Evolutionary conservation across 306 rosid genomes (phyloP).

Genomic region (Cyclanthera cordifolia): DNA sequence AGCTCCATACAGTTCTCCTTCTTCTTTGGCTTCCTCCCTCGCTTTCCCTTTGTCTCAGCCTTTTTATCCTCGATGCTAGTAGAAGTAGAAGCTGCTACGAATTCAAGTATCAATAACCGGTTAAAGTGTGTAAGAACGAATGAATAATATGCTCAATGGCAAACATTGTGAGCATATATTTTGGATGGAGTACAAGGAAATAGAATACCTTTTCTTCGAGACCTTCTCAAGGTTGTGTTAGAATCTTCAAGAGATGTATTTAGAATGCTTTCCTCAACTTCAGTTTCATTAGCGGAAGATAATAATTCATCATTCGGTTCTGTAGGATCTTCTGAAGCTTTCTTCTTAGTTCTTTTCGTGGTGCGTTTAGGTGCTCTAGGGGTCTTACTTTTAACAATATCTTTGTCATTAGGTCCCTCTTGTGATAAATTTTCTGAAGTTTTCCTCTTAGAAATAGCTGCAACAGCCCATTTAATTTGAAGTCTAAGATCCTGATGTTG

Average conservation of each 20-base stretch:
- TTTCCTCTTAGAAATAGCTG: slow-evolving; percentile 55
- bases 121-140: slow-evolving; percentile 10
- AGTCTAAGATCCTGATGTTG: slow-evolving; percentile 37
- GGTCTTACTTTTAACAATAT: slow-evolving; percentile 41
- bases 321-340: slow-evolving; percentile 23
- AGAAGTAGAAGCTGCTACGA: slow-evolving; percentile 41
- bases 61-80: slow-evolving; percentile 42
- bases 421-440: slow-evolving; percentile 26
- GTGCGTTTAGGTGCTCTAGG: slow-evolving; percentile 34
- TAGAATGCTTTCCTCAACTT: slow-evolving; percentile 28
- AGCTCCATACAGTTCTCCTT: slow-evolving; percentile 27
- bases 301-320: slow-evolving; percentile 26
- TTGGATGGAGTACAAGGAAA: neutral
- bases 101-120: slow-evolving; percentile 14
- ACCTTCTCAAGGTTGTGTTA: slow-evolving; percentile 38
- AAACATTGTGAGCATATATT: neutral
- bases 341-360: slow-evolving; percentile 30
- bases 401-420: slow-evolving; percentile 37
- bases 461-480: slow-evolving; percentile 37
- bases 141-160: slow-evolving; percentile 6
- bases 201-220: slow-evolving; percentile 44
- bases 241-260: slow-evolving; percentile 30
- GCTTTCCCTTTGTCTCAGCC: slow-evolving; percentile 46
- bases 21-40: slow-evolving; percentile 40
- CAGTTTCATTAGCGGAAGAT: slow-evolving; percentile 26